These are phyloP conservation scores for Trichophyton equinum DNA, from an alignment of 2,329 filamentous ascomycete species.

Conservation along the genomic window DNA sequence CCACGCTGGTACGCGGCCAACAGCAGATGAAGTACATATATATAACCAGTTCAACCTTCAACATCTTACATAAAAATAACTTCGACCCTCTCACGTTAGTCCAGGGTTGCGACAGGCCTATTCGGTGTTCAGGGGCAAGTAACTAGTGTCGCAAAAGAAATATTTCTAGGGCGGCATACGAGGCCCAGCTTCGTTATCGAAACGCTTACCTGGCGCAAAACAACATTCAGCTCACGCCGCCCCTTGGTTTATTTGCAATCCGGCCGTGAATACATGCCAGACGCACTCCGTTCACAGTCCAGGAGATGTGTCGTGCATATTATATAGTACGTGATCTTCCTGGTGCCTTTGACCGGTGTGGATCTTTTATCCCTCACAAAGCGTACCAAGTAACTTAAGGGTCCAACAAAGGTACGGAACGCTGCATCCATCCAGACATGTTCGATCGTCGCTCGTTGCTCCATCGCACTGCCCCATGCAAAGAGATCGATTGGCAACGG, in stretches of 20 bases:
- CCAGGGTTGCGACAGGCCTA: not conserved
- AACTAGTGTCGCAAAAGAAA: not conserved
- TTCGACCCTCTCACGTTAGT: not conserved
- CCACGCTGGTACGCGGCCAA: not conserved
- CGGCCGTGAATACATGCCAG: not conserved
- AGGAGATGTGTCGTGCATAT: not conserved
- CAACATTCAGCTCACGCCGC: not conserved
- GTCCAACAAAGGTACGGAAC: not conserved
- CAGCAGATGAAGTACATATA: not conserved
- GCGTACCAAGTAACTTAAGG: not conserved
- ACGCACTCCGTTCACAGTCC: not conserved
- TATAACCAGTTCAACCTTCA: not conserved
- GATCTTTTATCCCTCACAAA: not conserved
- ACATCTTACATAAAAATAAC: not conserved
- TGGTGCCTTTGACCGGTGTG: not conserved
- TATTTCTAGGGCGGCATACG: not conserved
- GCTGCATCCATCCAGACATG: no score
- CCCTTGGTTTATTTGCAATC: not conserved
- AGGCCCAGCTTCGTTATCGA: not conserved
- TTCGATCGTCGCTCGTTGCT: not conserved
- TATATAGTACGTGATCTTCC: not conserved
- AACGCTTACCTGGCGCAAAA: not conserved
- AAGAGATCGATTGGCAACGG: not conserved
- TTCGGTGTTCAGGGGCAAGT: not conserved
- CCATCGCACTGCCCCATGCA: not conserved